Evolutionary conservation across 768 basidiomycete species (phyloP).

Genomic region (Naematelia aurantialba): DNA sequence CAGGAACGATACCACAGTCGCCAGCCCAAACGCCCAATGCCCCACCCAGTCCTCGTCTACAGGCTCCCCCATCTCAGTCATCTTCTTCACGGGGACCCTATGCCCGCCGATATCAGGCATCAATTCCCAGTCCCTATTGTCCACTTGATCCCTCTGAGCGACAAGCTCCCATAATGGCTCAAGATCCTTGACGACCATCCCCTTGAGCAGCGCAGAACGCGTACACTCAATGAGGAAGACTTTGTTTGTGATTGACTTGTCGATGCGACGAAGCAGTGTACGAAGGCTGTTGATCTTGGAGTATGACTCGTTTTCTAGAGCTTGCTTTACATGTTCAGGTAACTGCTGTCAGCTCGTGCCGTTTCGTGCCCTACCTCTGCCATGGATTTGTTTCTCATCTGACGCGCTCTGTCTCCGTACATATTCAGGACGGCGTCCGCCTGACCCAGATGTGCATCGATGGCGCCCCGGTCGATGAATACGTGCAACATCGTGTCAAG

Average conservation of each 20-base stretch:
- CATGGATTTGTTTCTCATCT: slow-evolving; percentile 20
- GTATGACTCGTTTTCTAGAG: slow-evolving; percentile 36
- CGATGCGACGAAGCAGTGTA: slow-evolving; percentile 11
- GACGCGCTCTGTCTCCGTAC: slow-evolving; percentile 18
- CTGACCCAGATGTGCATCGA: slow-evolving; percentile 17
- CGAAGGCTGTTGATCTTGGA: slow-evolving; percentile 30
- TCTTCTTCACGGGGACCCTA: slow-evolving; percentile 5
- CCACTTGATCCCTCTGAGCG: slow-evolving; percentile 3
- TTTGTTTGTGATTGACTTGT: slow-evolving; percentile 18
- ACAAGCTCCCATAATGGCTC: slow-evolving; percentile 2
- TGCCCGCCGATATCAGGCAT: slow-evolving; percentile 25
- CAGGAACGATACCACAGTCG: neutral
- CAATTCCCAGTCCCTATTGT: slow-evolving; percentile 38
- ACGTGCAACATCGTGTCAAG: slow-evolving; percentile 34
- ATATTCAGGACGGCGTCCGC: slow-evolving; percentile 8
- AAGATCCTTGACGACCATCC: neutral
- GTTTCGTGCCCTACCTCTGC: neutral
- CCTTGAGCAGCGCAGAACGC: slow-evolving; percentile 3
- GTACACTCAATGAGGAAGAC: slow-evolving; percentile 8
- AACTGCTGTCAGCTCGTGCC: slow-evolving; percentile 16
- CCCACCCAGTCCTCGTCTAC: slow-evolving; percentile 10
- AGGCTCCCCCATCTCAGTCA: slow-evolving; percentile 4
- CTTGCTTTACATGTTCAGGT: slow-evolving; percentile 30
- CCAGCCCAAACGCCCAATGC: slow-evolving; percentile 6
- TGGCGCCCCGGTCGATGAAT: slow-evolving; percentile 23